phyloP scores from a whole-genome alignment of 371 early-diverging fungal species.

The Dichotomocladium elegans region DNA sequence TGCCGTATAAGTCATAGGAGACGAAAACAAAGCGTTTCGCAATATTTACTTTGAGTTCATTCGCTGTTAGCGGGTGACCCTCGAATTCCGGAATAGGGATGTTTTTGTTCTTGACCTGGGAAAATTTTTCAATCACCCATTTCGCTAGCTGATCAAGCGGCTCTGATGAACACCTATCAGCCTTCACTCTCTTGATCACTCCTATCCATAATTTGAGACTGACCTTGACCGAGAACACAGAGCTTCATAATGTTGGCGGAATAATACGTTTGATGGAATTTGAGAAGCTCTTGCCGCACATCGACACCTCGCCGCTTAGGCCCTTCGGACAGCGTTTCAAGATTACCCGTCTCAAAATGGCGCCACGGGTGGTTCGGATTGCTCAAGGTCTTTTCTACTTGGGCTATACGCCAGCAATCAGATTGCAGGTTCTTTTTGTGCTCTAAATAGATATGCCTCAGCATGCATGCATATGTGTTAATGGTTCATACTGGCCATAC shows the following conservation, averaged over 20 bases:
- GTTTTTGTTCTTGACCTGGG: constrained; percentile 64
- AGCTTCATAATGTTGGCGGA: constrained; percentile 95
- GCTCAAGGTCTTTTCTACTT: constrained; percentile 74
- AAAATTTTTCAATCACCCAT: constrained; percentile 80
- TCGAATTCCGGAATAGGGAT: constrained; percentile 59
- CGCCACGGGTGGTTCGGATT: constrained; percentile 79
- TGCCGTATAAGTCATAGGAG: not conserved
- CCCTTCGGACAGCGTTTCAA: constrained; percentile 74
- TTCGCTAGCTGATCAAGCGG: constrained; percentile 73
- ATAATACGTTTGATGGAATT: constrained; percentile 86
- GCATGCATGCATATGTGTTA: not conserved
- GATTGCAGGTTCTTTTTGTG: constrained; percentile 89
- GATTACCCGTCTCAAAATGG: constrained; percentile 81
- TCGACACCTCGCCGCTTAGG: constrained; percentile 73
- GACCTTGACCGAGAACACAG: constrained; percentile 87
- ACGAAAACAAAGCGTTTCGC: not conserved
- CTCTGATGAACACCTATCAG: constrained; percentile 36
- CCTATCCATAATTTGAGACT: not conserved
- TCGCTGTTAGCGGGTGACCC: constrained; percentile 68
- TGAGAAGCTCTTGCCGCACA: constrained; percentile 75
- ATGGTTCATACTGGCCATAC: constrained; percentile 18
- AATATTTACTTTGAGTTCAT: constrained; percentile 55
- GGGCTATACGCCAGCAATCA: constrained; percentile 81
- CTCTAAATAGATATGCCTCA: constrained; percentile 53
- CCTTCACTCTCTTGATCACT: not conserved